Evolutionary conservation across 768 basidiomycete species (phyloP).

Genomic region (Lentinus brumalis): DNA sequence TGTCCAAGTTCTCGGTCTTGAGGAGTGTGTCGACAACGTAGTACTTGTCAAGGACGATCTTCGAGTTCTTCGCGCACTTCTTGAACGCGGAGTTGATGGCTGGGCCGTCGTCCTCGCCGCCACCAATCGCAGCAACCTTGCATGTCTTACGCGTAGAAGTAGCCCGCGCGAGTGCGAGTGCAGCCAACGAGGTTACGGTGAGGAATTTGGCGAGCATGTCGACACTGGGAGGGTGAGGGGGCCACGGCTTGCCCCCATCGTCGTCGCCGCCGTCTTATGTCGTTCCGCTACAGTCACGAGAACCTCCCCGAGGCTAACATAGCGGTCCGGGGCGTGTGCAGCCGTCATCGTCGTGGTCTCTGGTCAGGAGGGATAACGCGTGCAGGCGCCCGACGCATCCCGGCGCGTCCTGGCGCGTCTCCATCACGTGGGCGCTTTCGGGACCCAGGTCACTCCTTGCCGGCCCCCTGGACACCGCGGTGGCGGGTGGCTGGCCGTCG

Average conservation of each 20-base stretch:
- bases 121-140: slow-evolving; percentile 34
- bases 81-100: slow-evolving; percentile 37
- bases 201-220: background rate
- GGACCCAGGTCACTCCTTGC: no score
- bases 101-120: slow-evolving; percentile 39
- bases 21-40: slow-evolving; percentile 43
- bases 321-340: slow-evolving; percentile 7
- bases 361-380: slow-evolving; percentile 14
- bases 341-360: background rate
- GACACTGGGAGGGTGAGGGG: background rate
- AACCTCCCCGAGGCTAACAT: background rate
- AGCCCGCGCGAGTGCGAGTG: slow-evolving; percentile 6
- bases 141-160: slow-evolving; percentile 17
- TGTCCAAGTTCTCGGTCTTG: slow-evolving; percentile 37
- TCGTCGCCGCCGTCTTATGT: background rate
- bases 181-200: slow-evolving; percentile 1
- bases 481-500: background rate
- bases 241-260: background rate
- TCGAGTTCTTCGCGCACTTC: slow-evolving; percentile 31
- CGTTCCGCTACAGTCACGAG: slow-evolving; percentile 3
- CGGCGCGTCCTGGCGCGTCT: background rate
- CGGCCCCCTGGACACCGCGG: background rate
- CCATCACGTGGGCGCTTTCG: slow-evolving; percentile 6
- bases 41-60: slow-evolving; percentile 35
- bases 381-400: background rate